Evolutionary conservation across 2,329 filamentous ascomycete genomes (phyloP), one percentile per base, ranked within the genome.

Genomic region (Neocatenulostroma microsporum): DNA sequence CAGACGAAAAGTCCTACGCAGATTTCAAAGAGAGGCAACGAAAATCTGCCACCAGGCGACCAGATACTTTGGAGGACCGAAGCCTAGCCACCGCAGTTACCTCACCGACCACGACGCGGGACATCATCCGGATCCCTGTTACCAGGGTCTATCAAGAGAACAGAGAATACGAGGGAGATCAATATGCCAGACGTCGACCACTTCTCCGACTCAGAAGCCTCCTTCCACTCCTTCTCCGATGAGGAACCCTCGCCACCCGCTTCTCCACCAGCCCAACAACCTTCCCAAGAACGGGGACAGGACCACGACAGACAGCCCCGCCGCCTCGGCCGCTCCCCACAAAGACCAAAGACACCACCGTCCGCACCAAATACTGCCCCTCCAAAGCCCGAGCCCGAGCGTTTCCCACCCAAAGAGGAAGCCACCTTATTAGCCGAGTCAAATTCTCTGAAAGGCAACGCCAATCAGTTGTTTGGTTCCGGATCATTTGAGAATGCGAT

Each of bases 401-500:
- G 54, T 21, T 66, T 68, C 47, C 49, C 63, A 5, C 56, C 64
- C 1, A 59, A 62, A 41, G 63, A 69, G 54, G 66, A 69, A 58
- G 59, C 63, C 36, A 63, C 68, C 24, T 75, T 94, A 12, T 60
- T 94, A 14, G 59, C 68, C 33, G 77, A 89, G 61, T 85, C 85
- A 3, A 80, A 82, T 50, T 58, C 71, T 1, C 76, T 80, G 51
- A 95, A 94, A 62, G 56, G 73, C 2, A 70, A 78, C 38, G 89
- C 86, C 11, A 96, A 95, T 56, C 62, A 73, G 4, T 73, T 87
- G n/a, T 96, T 95, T 62, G 68, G 73, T 1, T 72, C 75, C 3
- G 74, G 75, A 27, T 75, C 79, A 44, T 91, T 82, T 62, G 74
- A 80, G 38, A 78, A 81, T 44, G 89, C 89, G 26, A 80, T 96